Evolutionary conservation across 257 asterid genomes (phyloP).

Genomic region (Nicotiana noctiflora): DNA sequence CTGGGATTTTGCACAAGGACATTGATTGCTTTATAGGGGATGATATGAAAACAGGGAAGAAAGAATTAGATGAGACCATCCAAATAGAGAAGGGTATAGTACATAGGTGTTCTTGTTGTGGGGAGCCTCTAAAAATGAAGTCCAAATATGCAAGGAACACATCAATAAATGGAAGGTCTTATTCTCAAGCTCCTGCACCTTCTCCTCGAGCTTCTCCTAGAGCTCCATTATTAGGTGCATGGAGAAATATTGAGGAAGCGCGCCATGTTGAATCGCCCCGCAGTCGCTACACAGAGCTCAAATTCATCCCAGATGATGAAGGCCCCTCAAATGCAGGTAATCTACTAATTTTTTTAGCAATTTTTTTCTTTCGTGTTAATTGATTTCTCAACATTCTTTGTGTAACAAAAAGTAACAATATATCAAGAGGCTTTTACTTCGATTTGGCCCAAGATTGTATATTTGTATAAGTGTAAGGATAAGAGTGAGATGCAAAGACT

Average conservation of each 20-base stretch:
- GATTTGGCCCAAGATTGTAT: not conserved
- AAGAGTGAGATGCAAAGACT: not conserved
- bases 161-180: slow-evolving; percentile 32
- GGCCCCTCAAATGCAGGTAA: slow-evolving; percentile 16
- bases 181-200: slow-evolving; percentile 37
- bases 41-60: slow-evolving; percentile 29
- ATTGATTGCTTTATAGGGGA: slow-evolving; percentile 33
- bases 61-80: slow-evolving; percentile 32
- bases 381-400: not conserved
- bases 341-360: not conserved
- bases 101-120: slow-evolving; percentile 72
- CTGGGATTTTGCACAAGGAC: slow-evolving; percentile 62
- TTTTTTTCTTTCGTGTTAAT: not conserved
- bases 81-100: slow-evolving; percentile 24
- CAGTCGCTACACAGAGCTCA: slow-evolving; percentile 47
- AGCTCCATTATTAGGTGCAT: slow-evolving; percentile 28
- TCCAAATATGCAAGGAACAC: slow-evolving; percentile 28
- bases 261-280: slow-evolving; percentile 42
- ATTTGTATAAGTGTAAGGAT: not conserved
- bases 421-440: not conserved
- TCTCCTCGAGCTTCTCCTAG: slow-evolving; percentile 42
- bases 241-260: slow-evolving; percentile 37
- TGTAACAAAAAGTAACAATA: not conserved
- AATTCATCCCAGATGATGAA: slow-evolving; percentile 45
- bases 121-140: slow-evolving; percentile 46